Conservation (phyloP, 139 green algal species). For the Nannochloris sp. region DNA sequence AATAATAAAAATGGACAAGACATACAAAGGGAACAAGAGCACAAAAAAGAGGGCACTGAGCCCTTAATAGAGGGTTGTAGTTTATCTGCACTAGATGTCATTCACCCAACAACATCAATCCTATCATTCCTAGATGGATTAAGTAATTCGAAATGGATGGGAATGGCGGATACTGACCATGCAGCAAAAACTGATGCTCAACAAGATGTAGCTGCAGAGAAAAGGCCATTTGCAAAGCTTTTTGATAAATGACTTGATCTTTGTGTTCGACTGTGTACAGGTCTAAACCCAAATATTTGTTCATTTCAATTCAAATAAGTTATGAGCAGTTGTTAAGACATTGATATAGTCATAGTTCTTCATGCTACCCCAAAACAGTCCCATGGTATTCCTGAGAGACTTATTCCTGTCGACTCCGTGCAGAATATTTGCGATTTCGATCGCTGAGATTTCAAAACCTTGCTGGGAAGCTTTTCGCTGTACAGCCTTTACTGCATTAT, state of each 20-base stretch:
- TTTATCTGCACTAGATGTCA: not conserved
- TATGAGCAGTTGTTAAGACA: slow-evolving; percentile 16
- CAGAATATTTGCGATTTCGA: slow-evolving; percentile 52
- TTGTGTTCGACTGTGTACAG: not conserved
- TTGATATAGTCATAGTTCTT: slow-evolving; percentile 35
- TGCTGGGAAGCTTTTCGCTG: not conserved
- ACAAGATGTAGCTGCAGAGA: slow-evolving; percentile 1
- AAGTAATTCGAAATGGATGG: slow-evolving; percentile 6
- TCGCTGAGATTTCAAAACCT: not conserved
- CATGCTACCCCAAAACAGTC: slow-evolving; percentile 43
- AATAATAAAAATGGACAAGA: too few species aligned
- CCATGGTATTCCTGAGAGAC: slow-evolving; percentile 26
- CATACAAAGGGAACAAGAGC: too few species aligned
- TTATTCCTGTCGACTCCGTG: slow-evolving; percentile 55
- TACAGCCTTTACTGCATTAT: slow-evolving; percentile 27
- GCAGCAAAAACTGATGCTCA: not conserved
- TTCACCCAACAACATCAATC: slow-evolving; percentile 2
- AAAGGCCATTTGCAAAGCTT: slow-evolving; percentile 1
- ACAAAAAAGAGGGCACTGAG: too few species aligned
- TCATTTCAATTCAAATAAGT: too few species aligned
- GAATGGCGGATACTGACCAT: not conserved
- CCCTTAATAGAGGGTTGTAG: too few species aligned
- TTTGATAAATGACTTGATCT: slow-evolving; percentile 9
- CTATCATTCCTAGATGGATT: slow-evolving; percentile 6
- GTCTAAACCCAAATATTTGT: too few species aligned